Percentiles rank a stretch among this genome's conserved stretches.
Conservation (phyloP, 495 filamentous ascomycete genomes). For the Bacidia gigantensis region DNA sequence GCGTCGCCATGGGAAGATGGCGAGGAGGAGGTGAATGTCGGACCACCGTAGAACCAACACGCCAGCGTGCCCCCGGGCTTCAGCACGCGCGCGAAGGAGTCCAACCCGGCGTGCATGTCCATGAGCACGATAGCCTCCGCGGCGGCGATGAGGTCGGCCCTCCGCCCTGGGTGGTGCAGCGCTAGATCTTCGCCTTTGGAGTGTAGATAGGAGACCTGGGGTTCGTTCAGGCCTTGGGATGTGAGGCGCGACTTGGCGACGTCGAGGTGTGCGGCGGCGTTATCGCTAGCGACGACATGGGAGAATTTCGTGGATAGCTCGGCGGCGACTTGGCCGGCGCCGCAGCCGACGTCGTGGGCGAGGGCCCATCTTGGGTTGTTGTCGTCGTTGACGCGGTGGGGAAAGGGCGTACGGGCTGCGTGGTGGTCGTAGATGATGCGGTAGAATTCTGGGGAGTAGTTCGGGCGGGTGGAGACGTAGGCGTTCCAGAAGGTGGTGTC, state of each 20-base stretch:
- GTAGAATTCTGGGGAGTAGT: not conserved
- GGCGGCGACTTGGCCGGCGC: not conserved
- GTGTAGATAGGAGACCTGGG: not conserved
- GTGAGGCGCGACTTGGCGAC: not conserved
- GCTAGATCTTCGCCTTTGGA: not conserved
- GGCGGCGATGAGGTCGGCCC: not conserved
- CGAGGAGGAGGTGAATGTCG: not conserved
- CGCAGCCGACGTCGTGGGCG: not conserved
- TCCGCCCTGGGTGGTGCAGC: not conserved
- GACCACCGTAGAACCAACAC: not conserved
- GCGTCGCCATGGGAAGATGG: no score
- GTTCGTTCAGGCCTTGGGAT: not conserved
- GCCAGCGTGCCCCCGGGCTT: not conserved
- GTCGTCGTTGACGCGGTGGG: not conserved
- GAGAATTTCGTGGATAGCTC: not conserved
- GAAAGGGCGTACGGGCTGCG: not conserved
- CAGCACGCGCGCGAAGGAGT: not conserved
- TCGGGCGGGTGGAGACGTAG: not conserved
- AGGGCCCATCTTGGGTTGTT: not conserved
- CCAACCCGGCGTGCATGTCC: not conserved
- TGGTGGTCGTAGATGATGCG: not conserved
- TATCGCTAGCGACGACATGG: not conserved
- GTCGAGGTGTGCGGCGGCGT: not conserved
- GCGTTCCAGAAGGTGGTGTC: not conserved
- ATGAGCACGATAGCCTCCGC: not conserved